phyloP scores from a whole-genome alignment of 108 stramenopile species.

The Fistulifera pelliculosa region DNA sequence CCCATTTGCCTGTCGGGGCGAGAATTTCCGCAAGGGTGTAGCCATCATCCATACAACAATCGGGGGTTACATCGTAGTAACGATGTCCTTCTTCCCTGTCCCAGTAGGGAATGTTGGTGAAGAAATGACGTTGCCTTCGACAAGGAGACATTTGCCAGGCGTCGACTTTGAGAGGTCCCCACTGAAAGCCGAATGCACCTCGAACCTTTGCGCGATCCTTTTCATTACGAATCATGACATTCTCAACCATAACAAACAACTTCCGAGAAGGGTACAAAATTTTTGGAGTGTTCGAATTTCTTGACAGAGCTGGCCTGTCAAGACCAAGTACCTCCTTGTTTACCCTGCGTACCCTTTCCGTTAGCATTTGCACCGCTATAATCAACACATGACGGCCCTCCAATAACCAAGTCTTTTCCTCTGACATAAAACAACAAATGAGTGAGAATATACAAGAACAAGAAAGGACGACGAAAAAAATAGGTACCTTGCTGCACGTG shows the following conservation, averaged over 20 bases:
- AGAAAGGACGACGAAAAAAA: too few species aligned
- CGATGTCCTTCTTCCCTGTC: not conserved
- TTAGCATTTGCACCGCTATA: slow-evolving; percentile 12
- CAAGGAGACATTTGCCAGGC: slow-evolving; percentile 16
- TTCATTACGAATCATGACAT: slow-evolving; percentile 7
- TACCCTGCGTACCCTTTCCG: slow-evolving; percentile 10
- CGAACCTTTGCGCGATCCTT: not conserved
- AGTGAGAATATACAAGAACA: too few species aligned
- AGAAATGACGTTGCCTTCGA: slow-evolving; percentile 10
- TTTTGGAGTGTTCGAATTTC: not conserved
- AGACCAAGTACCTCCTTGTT: slow-evolving; percentile 13
- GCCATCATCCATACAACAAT: slow-evolving; percentile 8
- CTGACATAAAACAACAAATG: not conserved
- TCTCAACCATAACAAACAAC: slow-evolving; percentile 14
- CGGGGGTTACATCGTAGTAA: not conserved
- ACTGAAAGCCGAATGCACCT: slow-evolving; percentile 8
- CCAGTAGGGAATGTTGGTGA: slow-evolving; percentile 4
- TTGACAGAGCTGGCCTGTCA: slow-evolving; percentile 10
- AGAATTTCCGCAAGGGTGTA: not conserved
- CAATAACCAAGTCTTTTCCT: slow-evolving; percentile 17
- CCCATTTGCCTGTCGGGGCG: not conserved
- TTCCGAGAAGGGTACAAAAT: not conserved
- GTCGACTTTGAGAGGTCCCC: slow-evolving; percentile 6
- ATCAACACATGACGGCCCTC: slow-evolving; percentile 19
- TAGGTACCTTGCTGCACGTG: too few species aligned